phyloP scores from a whole-genome alignment of 1,139 yeast species.

The Zygotorulaspora mrakii region DNA sequence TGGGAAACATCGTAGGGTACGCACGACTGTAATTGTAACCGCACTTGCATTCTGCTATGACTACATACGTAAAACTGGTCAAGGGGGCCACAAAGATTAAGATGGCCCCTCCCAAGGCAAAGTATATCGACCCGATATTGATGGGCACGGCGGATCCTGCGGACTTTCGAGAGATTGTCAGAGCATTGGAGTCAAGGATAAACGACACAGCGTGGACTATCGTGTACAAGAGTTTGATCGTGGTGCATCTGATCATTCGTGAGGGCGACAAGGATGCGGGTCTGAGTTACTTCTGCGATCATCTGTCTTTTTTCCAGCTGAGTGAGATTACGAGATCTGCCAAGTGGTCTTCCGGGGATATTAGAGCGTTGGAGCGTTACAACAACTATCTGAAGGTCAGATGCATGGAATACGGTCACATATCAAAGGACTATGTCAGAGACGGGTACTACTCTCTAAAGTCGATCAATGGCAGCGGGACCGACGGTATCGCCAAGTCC shows the following conservation, averaged over 20 bases:
- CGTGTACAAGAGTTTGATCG: constrained; percentile 79
- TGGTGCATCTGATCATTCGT: constrained; percentile 83
- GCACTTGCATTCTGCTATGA: constrained; percentile 38
- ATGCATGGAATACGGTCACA: constrained; percentile 62
- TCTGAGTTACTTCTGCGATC: constrained; percentile 57
- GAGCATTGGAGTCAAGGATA: constrained; percentile 55
- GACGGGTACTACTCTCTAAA: constrained; percentile 55
- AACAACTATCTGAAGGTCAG: constrained; percentile 66
- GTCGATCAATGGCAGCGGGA: constrained; percentile 53
- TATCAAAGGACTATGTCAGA: constrained; percentile 73
- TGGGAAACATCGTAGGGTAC: no score
- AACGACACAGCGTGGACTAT: constrained; percentile 86
- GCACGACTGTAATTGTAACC: no score
- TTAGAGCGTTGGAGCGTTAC: constrained; percentile 63
- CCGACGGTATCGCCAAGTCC: constrained; percentile 70
- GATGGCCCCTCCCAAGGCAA: constrained; percentile 97
- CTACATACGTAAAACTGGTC: constrained; percentile 54
- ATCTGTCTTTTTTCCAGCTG: constrained; percentile 52
- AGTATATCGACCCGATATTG: constrained; percentile 88
- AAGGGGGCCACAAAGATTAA: constrained; percentile 69
- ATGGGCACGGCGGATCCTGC: constrained; percentile 63
- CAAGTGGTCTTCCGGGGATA: constrained; percentile 48
- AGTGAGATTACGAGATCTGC: constrained; percentile 31
- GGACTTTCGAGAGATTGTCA: constrained; percentile 67
- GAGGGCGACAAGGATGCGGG: constrained; percentile 52